Evolutionary conservation across 768 basidiomycete species (phyloP), one percentile per base, ranked within the genome.

Genomic region (Phaeotremella skinneri): DNA sequence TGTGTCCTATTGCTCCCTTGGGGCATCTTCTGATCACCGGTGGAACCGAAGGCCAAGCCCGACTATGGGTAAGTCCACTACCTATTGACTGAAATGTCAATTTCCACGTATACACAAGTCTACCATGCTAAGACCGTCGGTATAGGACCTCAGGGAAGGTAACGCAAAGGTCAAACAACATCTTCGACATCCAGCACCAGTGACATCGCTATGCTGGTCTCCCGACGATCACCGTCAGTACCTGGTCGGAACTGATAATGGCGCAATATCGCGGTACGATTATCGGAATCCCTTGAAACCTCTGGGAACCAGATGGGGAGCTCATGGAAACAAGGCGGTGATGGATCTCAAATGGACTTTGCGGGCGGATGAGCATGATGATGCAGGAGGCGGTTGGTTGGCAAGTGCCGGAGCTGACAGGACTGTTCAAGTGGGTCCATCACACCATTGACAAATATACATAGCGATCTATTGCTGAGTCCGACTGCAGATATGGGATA

Each of bases 341-440:
- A 68, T 73, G 66, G 73, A 72, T 48, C 64, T 76, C 13, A 69
- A 72, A 39, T 76, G 75, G 75, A 73, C 70, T 42, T 45, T 34
- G 13, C 58, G 65, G 3, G 17, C 30, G 23, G 60, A 59, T 14
- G 43, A 42, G 20, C 58, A 62, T n/a, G 55, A 55, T 0, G 66
- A 64, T 37, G 52, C 31, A 2, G 43, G 56, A 20, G 68, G 66
- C 4, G 73, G 75, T 14, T 76, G 75, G 75, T 58, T 76, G 32
- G 75, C 75, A 2, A 72, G 70, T 63, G 75, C 70, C 3, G 75
- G 75, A 13, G 61, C 67, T 21, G 75, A 75, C 53, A 34, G 66
- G 32, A 71, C 65, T 2, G 75, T 76, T 14, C 72, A 75, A 56
- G 75, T 74, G 56, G 52, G 74, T 52, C 17, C 16, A 25, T 7